A percentile compares a stretch with the other conserved stretches of the same genome.
Conservation (phyloP, 2,329 filamentous ascomycete genomes). For the Apiospora arundinis region DNA sequence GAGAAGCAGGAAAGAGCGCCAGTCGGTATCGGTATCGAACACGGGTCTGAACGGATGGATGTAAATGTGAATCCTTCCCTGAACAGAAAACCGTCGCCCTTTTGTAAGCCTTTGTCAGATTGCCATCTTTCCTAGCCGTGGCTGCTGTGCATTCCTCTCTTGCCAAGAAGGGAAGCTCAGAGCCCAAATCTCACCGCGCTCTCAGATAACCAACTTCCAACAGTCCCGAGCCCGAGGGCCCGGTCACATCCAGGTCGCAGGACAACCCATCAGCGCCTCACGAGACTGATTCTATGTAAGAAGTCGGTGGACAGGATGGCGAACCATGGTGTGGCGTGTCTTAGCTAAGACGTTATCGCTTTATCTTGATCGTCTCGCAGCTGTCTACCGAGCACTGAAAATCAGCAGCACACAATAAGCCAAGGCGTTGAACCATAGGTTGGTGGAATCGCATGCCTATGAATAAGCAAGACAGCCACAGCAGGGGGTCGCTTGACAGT, state of each 20-base stretch:
- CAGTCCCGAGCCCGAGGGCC: not conserved
- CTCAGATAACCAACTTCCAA: not conserved
- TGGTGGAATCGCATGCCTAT: not conserved
- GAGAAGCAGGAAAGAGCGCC: not conserved
- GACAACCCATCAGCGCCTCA: not conserved
- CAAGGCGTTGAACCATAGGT: not conserved
- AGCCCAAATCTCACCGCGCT: not conserved
- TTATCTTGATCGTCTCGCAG: not conserved
- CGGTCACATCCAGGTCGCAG: not conserved
- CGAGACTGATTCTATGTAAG: not conserved
- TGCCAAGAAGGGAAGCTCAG: not conserved
- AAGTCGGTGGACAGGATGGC: not conserved
- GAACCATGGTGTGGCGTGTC: not conserved
- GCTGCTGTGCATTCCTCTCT: not conserved
- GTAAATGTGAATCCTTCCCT: not conserved
- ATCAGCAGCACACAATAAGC: not conserved
- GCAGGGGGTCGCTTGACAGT: not conserved
- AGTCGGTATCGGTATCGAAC: not conserved
- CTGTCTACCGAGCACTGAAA: not conserved
- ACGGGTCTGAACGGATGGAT: not conserved
- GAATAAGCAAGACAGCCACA: constrained; percentile 2
- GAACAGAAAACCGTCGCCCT: not conserved
- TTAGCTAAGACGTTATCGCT: not conserved
- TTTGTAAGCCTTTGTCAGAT: not conserved
- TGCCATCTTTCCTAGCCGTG: not conserved